Conservation (phyloP, 805 yeast species). For the Grigorovia transvaalensis region DNA sequence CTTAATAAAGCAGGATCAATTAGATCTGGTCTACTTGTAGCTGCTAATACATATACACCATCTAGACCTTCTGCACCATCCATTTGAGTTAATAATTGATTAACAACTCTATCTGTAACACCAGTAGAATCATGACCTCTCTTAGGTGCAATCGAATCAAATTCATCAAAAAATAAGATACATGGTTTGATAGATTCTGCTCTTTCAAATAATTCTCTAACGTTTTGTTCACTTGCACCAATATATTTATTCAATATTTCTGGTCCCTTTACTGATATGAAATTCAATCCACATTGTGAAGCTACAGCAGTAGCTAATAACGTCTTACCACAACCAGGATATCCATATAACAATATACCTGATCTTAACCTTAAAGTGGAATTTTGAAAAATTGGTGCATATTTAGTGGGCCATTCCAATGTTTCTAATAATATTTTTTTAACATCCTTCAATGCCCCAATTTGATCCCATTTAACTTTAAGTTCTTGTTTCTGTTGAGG, state of each 20-base stretch:
- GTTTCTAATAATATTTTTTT: slow-evolving; percentile 74
- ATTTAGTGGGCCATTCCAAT: slow-evolving; percentile 93
- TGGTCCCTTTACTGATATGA: slow-evolving; percentile 90
- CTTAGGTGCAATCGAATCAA: slow-evolving; percentile 94
- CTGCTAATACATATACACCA: slow-evolving; percentile 93
- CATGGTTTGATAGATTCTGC: slow-evolving; percentile 96
- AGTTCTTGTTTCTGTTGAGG: slow-evolving; percentile 50
- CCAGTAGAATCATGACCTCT: slow-evolving; percentile 98
- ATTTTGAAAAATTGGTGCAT: slow-evolving; percentile 85
- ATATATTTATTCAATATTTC: slow-evolving; percentile 90
- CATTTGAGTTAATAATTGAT: slow-evolving; percentile 95
- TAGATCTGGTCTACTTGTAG: slow-evolving; percentile 90
- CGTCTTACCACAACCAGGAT: slow-evolving; percentile 97
- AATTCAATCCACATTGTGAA: slow-evolving; percentile 85
- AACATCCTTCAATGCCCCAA: slow-evolving; percentile 78
- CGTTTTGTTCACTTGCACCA: slow-evolving; percentile 94
- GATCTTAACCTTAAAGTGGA: slow-evolving; percentile 84
- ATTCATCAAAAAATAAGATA: slow-evolving; percentile 85
- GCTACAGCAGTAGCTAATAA: slow-evolving; percentile 88
- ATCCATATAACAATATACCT: slow-evolving; percentile 84
- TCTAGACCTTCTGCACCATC: slow-evolving; percentile 98
- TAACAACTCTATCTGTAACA: slow-evolving; percentile 94
- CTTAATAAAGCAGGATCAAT: slow-evolving; percentile 90
- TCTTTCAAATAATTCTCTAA: slow-evolving; percentile 83
- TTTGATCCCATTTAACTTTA: slow-evolving; percentile 64